These are phyloP conservation scores for Triadica sebifera DNA, from an alignment of 345 rosid genomes.

Conservation along the genomic window DNA sequence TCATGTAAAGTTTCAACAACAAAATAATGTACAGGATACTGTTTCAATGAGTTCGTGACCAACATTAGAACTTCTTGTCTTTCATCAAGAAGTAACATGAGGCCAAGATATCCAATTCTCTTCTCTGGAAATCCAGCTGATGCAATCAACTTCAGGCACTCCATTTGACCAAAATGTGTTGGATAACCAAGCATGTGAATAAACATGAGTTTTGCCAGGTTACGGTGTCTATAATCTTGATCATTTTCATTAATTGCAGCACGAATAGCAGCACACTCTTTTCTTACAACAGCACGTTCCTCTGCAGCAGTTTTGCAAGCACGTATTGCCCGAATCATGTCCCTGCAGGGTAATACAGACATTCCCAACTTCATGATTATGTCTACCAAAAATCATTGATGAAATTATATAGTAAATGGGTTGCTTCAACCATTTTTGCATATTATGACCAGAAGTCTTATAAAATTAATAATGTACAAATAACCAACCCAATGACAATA, in stretches of 20 bases:
- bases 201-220: constrained; percentile 99
- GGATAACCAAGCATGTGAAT: constrained; percentile 99
- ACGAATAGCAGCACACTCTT: constrained; percentile 97
- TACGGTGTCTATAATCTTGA: constrained; percentile 84
- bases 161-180: constrained; percentile 99
- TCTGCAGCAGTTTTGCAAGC: constrained; percentile 99
- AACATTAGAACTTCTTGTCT: constrained; percentile 99
- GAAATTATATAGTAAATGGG: background rate
- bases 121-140: constrained; percentile 98
- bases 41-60: constrained; percentile 97
- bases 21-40: constrained; percentile 63
- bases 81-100: constrained; percentile 98
- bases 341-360: constrained; percentile 53
- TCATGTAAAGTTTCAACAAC: too few species aligned
- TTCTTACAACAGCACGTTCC: constrained; percentile 96
- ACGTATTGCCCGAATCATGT: constrained; percentile 96
- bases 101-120: constrained; percentile 97
- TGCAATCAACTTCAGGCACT: constrained; percentile 92
- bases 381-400: background rate
- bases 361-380: background rate
- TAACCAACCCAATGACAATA: background rate
- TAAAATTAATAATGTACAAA: background rate
- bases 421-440: background rate
- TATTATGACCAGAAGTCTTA: background rate
- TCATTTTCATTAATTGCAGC: constrained; percentile 86